Percentiles rank a stretch among this genome's conserved stretches.
Evolutionary conservation across 805 yeast species (phyloP).

Genomic region (Hanseniaspora jakobsenii): DNA sequence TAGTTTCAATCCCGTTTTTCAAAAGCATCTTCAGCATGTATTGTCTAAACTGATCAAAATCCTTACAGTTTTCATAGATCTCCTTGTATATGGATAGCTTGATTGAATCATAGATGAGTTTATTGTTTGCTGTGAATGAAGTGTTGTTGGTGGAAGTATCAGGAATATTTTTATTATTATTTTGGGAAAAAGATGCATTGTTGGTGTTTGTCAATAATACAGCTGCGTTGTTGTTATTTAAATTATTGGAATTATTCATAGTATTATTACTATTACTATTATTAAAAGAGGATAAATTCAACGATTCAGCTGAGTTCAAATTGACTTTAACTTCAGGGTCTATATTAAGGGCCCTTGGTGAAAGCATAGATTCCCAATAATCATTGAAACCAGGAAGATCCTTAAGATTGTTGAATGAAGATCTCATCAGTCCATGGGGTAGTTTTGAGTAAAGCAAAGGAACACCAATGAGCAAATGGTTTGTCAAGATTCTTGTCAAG

Average conservation of each 20-base stretch:
- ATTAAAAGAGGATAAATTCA: not conserved
- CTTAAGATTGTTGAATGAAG: slow-evolving; percentile 6
- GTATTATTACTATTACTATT: not conserved
- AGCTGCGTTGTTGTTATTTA: too few species aligned
- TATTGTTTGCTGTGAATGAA: too few species aligned
- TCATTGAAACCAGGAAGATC: slow-evolving; percentile 5
- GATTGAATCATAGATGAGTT: slow-evolving; percentile 2
- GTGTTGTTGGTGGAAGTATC: too few species aligned
- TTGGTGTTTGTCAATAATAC: too few species aligned
- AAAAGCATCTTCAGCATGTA: slow-evolving; percentile 1
- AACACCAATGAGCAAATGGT: slow-evolving; percentile 13
- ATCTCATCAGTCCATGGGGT: slow-evolving; percentile 13
- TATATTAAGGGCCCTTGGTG: not conserved
- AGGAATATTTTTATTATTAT: too few species aligned
- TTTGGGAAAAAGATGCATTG: too few species aligned
- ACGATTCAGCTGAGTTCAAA: not conserved
- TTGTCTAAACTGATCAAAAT: slow-evolving; percentile 9
- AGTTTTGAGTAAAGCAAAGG: slow-evolving; percentile 8
- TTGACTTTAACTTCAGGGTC: not conserved
- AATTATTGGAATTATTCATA: not conserved
- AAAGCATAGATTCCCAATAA: slow-evolving; percentile 12
- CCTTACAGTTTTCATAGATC: slow-evolving; percentile 13
- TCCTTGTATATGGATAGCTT: slow-evolving; percentile 9
- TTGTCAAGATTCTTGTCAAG: not conserved
- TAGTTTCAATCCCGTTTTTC: slow-evolving; percentile 4